Conservation (phyloP, 352 stramenopile genomes). For the Thalassiosira hispida region DNA sequence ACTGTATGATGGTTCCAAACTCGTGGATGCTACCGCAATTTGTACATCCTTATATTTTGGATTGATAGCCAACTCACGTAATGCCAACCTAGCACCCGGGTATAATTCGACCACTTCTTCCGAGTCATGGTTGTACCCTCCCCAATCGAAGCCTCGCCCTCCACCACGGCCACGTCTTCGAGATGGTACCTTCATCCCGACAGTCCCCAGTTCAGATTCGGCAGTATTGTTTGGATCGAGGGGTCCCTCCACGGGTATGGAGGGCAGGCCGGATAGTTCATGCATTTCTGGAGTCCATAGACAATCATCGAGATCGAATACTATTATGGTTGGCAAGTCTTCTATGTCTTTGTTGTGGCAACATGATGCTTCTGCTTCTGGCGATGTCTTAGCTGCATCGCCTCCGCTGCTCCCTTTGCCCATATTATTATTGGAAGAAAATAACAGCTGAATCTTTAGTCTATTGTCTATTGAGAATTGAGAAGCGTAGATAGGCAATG, state of each 20-base stretch:
- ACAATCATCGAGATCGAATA: constrained; percentile 75
- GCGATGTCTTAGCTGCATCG: not conserved
- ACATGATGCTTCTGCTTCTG: not conserved
- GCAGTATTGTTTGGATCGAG: constrained; percentile 45
- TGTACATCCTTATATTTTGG: constrained; percentile 50
- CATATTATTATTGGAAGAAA: too few relatives aligned
- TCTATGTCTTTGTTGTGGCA: not conserved
- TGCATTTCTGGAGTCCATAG: constrained; percentile 74
- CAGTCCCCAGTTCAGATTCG: constrained; percentile 24
- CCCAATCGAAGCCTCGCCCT: constrained; percentile 24
- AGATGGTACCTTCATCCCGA: constrained; percentile 38
- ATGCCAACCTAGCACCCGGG: constrained; percentile 44
- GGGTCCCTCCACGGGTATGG: constrained; percentile 55
- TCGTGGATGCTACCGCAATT: constrained; percentile 62
- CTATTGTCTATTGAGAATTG: too few relatives aligned
- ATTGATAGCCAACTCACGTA: constrained; percentile 57
- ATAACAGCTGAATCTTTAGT: too few relatives aligned
- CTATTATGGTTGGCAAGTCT: constrained; percentile 55
- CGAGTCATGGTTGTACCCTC: not conserved
- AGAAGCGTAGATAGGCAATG: too few relatives aligned
- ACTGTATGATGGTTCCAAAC: constrained; percentile 68
- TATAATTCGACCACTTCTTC: constrained; percentile 56
- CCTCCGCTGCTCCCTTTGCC: constrained; percentile 20
- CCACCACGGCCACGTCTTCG: constrained; percentile 7
- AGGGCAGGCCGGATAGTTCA: constrained; percentile 52